Conservation (phyloP, 192 early-diverging fungal species). For the Coemansia guatemalensis region DNA sequence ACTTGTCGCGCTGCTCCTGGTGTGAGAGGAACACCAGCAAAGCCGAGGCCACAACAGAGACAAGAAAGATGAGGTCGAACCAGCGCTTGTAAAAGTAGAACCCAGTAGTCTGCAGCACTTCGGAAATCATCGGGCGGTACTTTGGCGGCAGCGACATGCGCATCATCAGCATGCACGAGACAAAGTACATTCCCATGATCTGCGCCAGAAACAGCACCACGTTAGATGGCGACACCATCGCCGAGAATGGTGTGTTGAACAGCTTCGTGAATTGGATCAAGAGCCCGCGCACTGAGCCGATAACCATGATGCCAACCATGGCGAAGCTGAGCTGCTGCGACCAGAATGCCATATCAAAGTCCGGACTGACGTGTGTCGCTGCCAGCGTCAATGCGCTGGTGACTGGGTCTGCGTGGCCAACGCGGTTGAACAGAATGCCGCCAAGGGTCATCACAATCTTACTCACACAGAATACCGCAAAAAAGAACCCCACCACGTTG, state of each 20-base stretch:
- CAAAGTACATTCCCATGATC: slow-evolving; percentile 91
- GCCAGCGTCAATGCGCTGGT: slow-evolving; percentile 74
- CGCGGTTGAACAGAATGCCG: slow-evolving; percentile 74
- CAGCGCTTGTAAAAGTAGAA: slow-evolving; percentile 92
- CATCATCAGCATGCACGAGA: slow-evolving; percentile 91
- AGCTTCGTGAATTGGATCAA: slow-evolving; percentile 81
- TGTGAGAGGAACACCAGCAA: slow-evolving; percentile 72
- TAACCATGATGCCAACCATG: slow-evolving; percentile 87
- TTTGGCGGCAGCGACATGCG: slow-evolving; percentile 81
- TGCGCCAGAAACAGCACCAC: slow-evolving; percentile 80
- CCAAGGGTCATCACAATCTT: slow-evolving; percentile 80
- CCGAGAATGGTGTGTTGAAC: slow-evolving; percentile 64
- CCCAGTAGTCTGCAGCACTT: slow-evolving; percentile 76
- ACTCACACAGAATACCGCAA: slow-evolving; percentile 88
- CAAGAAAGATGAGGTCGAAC: slow-evolving; percentile 91
- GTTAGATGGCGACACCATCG: slow-evolving; percentile 70
- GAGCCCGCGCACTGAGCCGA: slow-evolving; percentile 85
- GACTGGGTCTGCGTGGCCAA: slow-evolving; percentile 79
- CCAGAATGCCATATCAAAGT: slow-evolving; percentile 79
- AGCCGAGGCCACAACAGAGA: slow-evolving; percentile 72
- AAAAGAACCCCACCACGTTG: slow-evolving; percentile 81
- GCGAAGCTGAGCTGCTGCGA: slow-evolving; percentile 91
- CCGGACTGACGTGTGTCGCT: slow-evolving; percentile 62
- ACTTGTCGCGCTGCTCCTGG: slow-evolving; percentile 58
- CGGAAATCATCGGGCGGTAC: slow-evolving; percentile 79